Base-by-base conservation (phyloP, 1,139 yeast genomes). In the Geotrichum histeridarum region DNA sequence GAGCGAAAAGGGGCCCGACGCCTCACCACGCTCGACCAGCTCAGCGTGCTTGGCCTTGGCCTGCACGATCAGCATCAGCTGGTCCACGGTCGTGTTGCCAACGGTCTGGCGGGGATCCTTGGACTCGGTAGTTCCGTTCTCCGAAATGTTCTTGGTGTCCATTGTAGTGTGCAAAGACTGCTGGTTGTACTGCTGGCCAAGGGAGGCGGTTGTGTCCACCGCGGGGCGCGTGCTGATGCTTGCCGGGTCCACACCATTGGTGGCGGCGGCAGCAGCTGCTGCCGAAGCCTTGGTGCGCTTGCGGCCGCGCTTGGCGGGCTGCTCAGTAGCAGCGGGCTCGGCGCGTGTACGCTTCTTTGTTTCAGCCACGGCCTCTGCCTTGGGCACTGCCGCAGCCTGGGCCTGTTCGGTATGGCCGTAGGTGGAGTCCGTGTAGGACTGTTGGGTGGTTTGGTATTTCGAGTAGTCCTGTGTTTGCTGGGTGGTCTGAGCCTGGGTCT, bases 41-140 rank as follows among this genome's bases (percentile, higher is more conserved):
- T 63, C 65, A 33, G 83, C 78, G 15, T 90, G 89, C 59, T 86
- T 84, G 59, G 84, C 86, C 55, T 94, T 77, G 0, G 96, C 95
- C 68, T 90, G 96, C 54, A 90, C 85, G 38, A 89, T 87, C 56
- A 90, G 75, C 96, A 90, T 89, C 64, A 90, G 73, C 64, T 86
- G 94, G 69, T 90, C 97, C 42, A 90, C 88, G 66, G 86, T 86
- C 0, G 96, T 88, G 2, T 93, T 90, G 0, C 96, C 96, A 14
- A 88, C 70, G 36, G 84, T 72, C 4, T 91, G 91, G 49, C 84
- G 11, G 7, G 36, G 2, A 33, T 33, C 36, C n/a, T 12, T 33
- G n/a, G n/a, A 11, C n/a, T 12, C 36, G 6, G 36, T 12, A 7
- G 4, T 11, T 33, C 36, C 36, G n/a, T 22, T 22, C 5, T 22